Base-by-base conservation (phyloP, 805 yeast genomes). In the Metschnikowia proteae region DNA sequence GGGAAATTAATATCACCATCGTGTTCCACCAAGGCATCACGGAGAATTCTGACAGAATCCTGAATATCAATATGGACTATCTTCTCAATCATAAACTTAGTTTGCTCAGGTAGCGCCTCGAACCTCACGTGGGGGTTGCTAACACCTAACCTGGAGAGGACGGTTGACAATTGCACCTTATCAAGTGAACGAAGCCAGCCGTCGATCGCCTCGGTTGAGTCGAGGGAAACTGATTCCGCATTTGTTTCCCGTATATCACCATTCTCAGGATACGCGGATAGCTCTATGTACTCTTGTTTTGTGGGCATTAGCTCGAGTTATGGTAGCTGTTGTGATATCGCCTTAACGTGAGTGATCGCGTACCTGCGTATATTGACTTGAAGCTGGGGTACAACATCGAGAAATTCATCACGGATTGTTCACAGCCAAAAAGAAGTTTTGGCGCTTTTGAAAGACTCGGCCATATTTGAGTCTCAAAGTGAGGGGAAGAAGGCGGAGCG, bases 1-100 rank as follows among this genome's bases (percentile, higher is more conserved):
- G 70, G 68, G 48, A 68, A 60, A 49, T 71, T 72, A 32, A 64
- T 63, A 49, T 72, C 76, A 10, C 54, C 65, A 0, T 53, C 47
- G 45, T 67, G 71, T 2, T 62, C 66, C 3, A 48, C 61, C 32
- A 73, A 58, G 2, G 71, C 63, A 8, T 64, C 65, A 38, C 75
- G 56, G 4, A 73, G 58, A 5, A 72, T 66, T 4, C 54, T 53
- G 3, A 70, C 52, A 1, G 76, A 69, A 3, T 60, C 60, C 3
- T 50, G 55, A 5, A 60, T 45, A 3, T 54, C 31, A 23, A 67
- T 29, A 7, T 44, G 42, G 40, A 62, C 66, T 29, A 69, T 62
- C 48, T 67, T 65, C 22, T 58, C 56, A 5, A 72, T 50, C 67
- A 73, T 68, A 32, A 33, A 53, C 23, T 47, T 51, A 3, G 50